A percentile compares a stretch with the other conserved stretches of the same genome.
Conservation (phyloP, 192 early-diverging fungal species). For the Dispira simplex region DNA sequence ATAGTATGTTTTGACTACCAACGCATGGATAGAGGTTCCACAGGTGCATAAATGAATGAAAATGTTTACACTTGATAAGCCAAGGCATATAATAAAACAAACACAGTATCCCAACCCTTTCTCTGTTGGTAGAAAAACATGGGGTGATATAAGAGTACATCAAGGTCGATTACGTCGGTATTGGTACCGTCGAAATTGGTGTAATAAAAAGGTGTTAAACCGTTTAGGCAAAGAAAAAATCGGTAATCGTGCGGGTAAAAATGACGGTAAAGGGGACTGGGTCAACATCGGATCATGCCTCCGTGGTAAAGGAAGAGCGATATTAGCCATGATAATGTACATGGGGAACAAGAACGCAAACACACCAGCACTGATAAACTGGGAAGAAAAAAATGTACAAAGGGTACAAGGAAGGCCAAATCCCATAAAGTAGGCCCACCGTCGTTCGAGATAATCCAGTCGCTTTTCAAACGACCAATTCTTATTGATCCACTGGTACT, state of each 20-base stretch:
- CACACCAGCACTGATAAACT: constrained; percentile 25
- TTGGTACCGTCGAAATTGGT: constrained; percentile 10
- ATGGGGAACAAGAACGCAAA: constrained; percentile 34
- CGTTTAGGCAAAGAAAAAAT: constrained; percentile 15
- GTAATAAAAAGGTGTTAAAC: neutral
- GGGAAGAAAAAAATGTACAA: constrained; percentile 30
- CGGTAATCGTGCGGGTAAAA: constrained; percentile 19
- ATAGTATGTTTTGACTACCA: neutral
- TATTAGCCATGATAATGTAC: constrained; percentile 39
- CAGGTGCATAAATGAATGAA: neutral
- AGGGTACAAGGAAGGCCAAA: constrained; percentile 33
- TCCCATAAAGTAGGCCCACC: constrained; percentile 43
- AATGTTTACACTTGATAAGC: neutral
- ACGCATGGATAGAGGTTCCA: neutral
- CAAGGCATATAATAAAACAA: too few species aligned
- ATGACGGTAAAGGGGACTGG: constrained; percentile 2
- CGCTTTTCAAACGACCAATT: constrained; percentile 34
- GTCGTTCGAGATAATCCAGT: constrained; percentile 36
- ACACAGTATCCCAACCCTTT: too few species aligned
- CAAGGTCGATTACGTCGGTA: constrained; percentile 12
- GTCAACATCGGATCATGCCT: neutral
- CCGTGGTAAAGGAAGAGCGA: constrained; percentile 23
- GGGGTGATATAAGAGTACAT: too few species aligned
- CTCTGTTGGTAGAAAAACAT: too few species aligned
- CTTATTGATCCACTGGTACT: constrained; percentile 33